Evolutionary conservation across 2,329 filamentous ascomycete genomes (phyloP).

Genomic region (Seiridium cupressi): DNA sequence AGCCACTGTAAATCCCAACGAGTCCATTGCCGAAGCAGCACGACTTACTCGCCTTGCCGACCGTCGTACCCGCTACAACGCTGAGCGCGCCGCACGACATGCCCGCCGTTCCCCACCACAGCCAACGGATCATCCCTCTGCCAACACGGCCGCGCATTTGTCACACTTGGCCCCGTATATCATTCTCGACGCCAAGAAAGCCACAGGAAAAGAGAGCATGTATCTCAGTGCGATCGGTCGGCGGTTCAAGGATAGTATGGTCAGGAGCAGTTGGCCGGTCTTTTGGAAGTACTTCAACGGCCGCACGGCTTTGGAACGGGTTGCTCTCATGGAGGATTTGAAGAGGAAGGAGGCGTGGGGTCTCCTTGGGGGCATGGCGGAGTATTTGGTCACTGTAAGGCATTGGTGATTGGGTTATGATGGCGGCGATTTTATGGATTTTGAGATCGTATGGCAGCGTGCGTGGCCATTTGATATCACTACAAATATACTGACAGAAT

Average conservation of each 20-base stretch:
- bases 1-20: slow-evolving; percentile 29
- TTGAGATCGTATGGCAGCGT: background rate
- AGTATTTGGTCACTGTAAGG: slow-evolving; percentile 64
- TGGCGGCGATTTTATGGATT: background rate
- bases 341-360: slow-evolving; percentile 81
- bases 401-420: slow-evolving; percentile 57
- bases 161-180: slow-evolving; percentile 60
- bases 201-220: slow-evolving; percentile 73
- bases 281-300: slow-evolving; percentile 90
- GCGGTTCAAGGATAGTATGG: slow-evolving; percentile 50
- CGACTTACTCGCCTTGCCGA: slow-evolving; percentile 57
- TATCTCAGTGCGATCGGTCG: slow-evolving; percentile 62
- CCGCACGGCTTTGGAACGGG: slow-evolving; percentile 77
- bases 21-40: slow-evolving; percentile 60
- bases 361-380: slow-evolving; percentile 62
- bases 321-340: slow-evolving; percentile 80
- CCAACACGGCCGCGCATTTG: slow-evolving; percentile 58
- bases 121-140: slow-evolving; percentile 52
- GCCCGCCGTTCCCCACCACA: slow-evolving; percentile 47
- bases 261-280: slow-evolving; percentile 67
- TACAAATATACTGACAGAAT: too few relatives aligned
- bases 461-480: too few relatives aligned
- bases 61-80: slow-evolving; percentile 52
- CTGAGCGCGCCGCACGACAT: slow-evolving; percentile 56
- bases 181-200: slow-evolving; percentile 75